Evolutionary conservation across 2,329 filamentous ascomycete genomes (phyloP), one percentile per base, ranked within the genome.

Genomic region (Pseudogymnoascus sp.): DNA sequence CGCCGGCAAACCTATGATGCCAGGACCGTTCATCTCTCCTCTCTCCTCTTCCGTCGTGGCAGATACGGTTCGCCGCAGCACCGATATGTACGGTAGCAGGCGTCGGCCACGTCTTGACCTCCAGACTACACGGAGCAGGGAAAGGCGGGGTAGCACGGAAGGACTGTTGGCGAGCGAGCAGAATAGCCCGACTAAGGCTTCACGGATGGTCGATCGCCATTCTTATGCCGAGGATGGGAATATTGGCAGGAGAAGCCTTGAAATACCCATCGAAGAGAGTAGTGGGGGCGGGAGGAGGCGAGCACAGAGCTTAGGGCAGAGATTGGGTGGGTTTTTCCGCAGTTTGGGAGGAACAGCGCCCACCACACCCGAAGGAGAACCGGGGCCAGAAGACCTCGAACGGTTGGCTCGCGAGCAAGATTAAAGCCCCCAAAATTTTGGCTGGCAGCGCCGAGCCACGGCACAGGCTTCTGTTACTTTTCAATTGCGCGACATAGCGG

Each of bases 41-140:
- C 75, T 88, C 1, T 85, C 81, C 1, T 81, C 79, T 1, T 81
- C 81, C 0, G 81, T 88, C 58, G 83, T 88, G 5, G 85, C 85
- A 7, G 85, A 88, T 65, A 80, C 84, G 21, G 75, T 87, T 27
- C 79, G 84, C n/a, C 80, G 82, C 13, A 81, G 82, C 12, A 76
- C 82, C 63, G 78, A 67, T 45, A 62, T 62, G 13, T 62, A 55
- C 48, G 60, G 42, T 13, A 37, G 42, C 39, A 21, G 65, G 66
- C 18, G 52, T 48, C 10, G 61, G 60, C 40, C 62, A 67, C 9
- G 67, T 21, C 48, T 55, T 55, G 48, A 55, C 29, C 48, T 55
- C 2, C 48, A 33, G 5, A 10, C 15, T n/a, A 55, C 48, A 6
- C 48, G 48, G 48, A 55, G 48, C 21, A 55, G 48, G 13, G 48